Conservation (phyloP, 345 rosid genomes). For the Linum usitatissimum region DNA sequence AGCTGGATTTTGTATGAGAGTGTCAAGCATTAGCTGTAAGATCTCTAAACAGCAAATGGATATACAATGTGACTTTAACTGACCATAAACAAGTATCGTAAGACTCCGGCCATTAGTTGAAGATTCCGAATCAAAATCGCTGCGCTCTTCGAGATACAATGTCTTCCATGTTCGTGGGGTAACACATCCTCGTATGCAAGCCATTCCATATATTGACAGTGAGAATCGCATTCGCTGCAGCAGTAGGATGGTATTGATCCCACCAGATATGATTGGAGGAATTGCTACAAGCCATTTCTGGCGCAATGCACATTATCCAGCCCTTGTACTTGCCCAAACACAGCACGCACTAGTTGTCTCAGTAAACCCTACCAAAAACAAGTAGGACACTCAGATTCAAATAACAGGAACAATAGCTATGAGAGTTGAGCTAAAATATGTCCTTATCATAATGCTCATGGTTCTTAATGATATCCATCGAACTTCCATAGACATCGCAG, state of each 20-base stretch:
- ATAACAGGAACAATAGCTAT: not conserved
- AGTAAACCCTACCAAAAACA: conserved; percentile 47
- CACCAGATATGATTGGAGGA: conserved; percentile 73
- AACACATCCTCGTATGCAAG: conserved; percentile 68
- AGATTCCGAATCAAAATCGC: conserved; percentile 2
- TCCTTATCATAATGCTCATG: conserved; percentile 56
- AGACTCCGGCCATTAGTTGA: not conserved
- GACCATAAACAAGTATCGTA: not conserved
- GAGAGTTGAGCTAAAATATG: not conserved
- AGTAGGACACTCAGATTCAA: not conserved
- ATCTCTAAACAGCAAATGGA: not conserved
- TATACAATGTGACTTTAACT: not conserved
- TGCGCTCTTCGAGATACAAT: conserved; percentile 24
- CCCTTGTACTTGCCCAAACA: conserved; percentile 71
- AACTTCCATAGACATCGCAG: conserved; percentile 72
- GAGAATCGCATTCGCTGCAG: conserved; percentile 64
- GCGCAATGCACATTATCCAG: conserved; percentile 65
- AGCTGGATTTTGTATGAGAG: not conserved
- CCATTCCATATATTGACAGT: conserved; percentile 87
- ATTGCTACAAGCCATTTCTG: conserved; percentile 71
- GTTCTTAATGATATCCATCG: conserved; percentile 73
- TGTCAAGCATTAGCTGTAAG: not conserved
- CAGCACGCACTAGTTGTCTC: conserved; percentile 73
- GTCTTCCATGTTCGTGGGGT: conserved; percentile 53
- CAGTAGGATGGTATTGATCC: conserved; percentile 93